phyloP scores from a whole-genome alignment of 768 basidiomycete genomes.

The Mycena maculata region DNA sequence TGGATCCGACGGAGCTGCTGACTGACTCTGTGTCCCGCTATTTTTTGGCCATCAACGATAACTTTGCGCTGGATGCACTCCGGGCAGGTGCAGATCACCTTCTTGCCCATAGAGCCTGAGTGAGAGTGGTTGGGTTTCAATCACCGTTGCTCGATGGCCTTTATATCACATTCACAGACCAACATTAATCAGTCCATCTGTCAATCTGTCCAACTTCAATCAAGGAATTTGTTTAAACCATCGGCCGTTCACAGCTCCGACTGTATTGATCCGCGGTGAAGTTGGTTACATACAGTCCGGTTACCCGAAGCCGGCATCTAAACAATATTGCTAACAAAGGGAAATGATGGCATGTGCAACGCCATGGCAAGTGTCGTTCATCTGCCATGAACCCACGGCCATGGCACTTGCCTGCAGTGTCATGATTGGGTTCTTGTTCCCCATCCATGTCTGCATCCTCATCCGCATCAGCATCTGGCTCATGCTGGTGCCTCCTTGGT shows the following conservation, averaged over 20 bases:
- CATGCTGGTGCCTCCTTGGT: no score
- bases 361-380: background rate
- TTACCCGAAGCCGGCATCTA: no score
- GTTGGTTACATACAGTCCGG: no score
- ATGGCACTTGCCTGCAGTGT: no score
- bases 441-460: no score
- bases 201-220: conserved; percentile 9
- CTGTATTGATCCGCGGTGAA: background rate
- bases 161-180: background rate
- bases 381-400: no score
- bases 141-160: background rate
- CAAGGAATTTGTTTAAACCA: background rate
- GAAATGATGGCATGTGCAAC: no score
- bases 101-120: conserved; percentile 12
- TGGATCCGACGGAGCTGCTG: conserved; percentile 8
- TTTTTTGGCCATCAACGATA: background rate
- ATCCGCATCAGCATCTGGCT: no score
- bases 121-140: background rate
- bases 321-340: no score
- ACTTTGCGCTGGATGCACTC: background rate
- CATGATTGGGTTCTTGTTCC: no score
- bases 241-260: background rate
- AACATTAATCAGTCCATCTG: conserved; percentile 10
- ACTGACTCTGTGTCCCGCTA: background rate
- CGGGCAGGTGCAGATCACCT: background rate